These are phyloP conservation scores for Microdochium bolleyi DNA, from an alignment of 2,329 filamentous ascomycete species.

Conservation along the genomic window DNA sequence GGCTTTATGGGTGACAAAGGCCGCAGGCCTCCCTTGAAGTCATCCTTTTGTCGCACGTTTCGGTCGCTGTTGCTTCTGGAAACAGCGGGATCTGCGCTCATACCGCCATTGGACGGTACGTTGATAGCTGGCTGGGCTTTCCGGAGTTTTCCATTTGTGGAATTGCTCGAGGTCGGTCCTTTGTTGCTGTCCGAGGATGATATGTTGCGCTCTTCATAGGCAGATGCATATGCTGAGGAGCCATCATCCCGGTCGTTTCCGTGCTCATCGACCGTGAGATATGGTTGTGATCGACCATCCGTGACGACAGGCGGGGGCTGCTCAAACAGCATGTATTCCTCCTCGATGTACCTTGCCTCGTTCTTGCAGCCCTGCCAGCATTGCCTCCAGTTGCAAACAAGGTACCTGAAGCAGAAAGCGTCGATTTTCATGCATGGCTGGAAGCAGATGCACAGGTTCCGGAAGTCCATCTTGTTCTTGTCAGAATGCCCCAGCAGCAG, in stretches of 20 bases:
- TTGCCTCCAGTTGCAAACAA: constrained; percentile 91
- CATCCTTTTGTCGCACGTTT: constrained; percentile 19
- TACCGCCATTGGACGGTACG: constrained; percentile 33
- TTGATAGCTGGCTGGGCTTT: constrained; percentile 22
- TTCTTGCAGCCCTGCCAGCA: constrained; percentile 97
- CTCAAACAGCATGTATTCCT: constrained; percentile 56
- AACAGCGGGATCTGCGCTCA: constrained; percentile 30
- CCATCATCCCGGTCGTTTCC: constrained; percentile 12
- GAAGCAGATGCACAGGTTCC: constrained; percentile 93
- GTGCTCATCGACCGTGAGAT: constrained; percentile 2
- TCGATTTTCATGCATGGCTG: constrained; percentile 97
- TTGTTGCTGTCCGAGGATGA: constrained; percentile 62
- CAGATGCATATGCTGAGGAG: constrained; percentile 8
- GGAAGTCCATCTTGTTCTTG: constrained; percentile 97
- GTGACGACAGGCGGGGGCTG: constrained; percentile 46
- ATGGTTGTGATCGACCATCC: constrained; percentile 6
- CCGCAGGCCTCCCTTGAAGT: constrained; percentile 35
- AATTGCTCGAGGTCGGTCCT: constrained; percentile 12
- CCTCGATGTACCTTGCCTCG: constrained; percentile 70
- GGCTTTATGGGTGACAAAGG: constrained; percentile 60
- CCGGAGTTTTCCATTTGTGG: constrained; percentile 25
- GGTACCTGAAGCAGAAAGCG: constrained; percentile 87
- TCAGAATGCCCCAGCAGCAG: constrained; percentile 84
- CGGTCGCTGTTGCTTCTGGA: constrained; percentile 36
- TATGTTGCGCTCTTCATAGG: constrained; percentile 44